These are phyloP conservation scores for Cephaloascus fragrans DNA, from an alignment of 805 yeast species.

Conservation along the genomic window DNA sequence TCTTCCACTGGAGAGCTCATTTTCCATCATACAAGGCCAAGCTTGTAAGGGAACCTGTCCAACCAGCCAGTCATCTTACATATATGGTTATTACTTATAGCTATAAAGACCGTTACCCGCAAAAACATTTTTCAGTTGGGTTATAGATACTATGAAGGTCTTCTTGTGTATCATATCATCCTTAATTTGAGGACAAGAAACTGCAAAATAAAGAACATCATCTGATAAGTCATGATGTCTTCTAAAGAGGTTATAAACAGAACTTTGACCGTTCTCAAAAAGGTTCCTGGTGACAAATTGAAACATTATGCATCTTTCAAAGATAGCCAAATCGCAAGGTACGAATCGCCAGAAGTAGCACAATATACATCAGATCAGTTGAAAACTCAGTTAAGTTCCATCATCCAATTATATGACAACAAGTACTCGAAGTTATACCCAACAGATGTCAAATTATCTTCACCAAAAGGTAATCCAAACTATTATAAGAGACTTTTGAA, in stretches of 20 bases:
- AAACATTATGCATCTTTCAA: conserved; percentile 64
- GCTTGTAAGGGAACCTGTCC: too few relatives aligned
- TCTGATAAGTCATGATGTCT: too few relatives aligned
- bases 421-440: conserved; percentile 56
- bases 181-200: too few relatives aligned
- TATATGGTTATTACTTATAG: too few relatives aligned
- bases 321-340: conserved; percentile 44
- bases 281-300: conserved; percentile 52
- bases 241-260: neutral
- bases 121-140: too few relatives aligned
- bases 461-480: conserved; percentile 79
- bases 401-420: conserved; percentile 47
- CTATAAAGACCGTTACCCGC: too few relatives aligned
- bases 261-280: neutral
- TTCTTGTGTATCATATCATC: too few relatives aligned
- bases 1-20: too few relatives aligned
- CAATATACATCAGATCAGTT: conserved; percentile 11
- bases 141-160: too few relatives aligned
- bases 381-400: conserved; percentile 46
- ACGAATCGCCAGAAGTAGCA: conserved; percentile 17
- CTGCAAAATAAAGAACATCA: too few relatives aligned
- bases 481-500: conserved; percentile 64
- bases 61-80: too few relatives aligned
- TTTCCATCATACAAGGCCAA: too few relatives aligned
- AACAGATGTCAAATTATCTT: conserved; percentile 53